These are phyloP conservation scores for Colletotrichum costaricense DNA, from an alignment of 2,329 filamentous ascomycete species.

Conservation along the genomic window DNA sequence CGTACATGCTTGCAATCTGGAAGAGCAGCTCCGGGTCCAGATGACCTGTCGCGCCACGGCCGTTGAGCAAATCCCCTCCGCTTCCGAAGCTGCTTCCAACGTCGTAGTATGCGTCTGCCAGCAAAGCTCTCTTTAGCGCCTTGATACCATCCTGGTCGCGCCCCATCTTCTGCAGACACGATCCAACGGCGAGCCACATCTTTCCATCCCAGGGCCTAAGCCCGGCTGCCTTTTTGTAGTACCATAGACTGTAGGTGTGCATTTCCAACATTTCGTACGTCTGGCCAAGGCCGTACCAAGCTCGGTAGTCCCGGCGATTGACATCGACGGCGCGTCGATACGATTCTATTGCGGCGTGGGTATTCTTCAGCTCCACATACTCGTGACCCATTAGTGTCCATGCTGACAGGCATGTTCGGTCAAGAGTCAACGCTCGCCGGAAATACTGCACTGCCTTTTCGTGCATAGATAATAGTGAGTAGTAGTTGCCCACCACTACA, in stretches of 20 bases:
- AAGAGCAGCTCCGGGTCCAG: conserved; percentile 92
- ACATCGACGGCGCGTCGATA: conserved; percentile 96
- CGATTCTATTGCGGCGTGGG: conserved; percentile 95
- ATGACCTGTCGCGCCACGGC: conserved; percentile 64
- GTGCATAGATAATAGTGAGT: conserved; percentile 91
- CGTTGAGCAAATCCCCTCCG: conserved; percentile 56
- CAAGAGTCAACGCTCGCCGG: conserved; percentile 88
- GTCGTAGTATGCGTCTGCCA: conserved; percentile 89
- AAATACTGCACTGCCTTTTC: conserved; percentile 99
- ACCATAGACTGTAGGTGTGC: conserved; percentile 97
- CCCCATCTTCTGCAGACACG: conserved; percentile 90
- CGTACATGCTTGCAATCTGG: conserved; percentile 91
- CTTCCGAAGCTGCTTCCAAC: conserved; percentile 66
- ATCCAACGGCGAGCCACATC: conserved; percentile 98
- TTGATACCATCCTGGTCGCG: conserved; percentile 92
- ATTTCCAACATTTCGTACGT: conserved; percentile 98
- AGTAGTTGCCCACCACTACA: conserved; percentile 97
- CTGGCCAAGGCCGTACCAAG: conserved; percentile 97
- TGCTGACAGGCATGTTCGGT: conserved; percentile 90
- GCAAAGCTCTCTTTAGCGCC: conserved; percentile 89
- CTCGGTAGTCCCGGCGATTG: conserved; percentile 94
- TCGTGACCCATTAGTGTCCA: conserved; percentile 99
- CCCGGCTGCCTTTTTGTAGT: conserved; percentile 95
- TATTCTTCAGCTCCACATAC: conserved; percentile 98
- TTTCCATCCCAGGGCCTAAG: conserved; percentile 96